Evolutionary conservation across 441 rosid genomes (phyloP).

Genomic region (Theobroma grandiflorum): DNA sequence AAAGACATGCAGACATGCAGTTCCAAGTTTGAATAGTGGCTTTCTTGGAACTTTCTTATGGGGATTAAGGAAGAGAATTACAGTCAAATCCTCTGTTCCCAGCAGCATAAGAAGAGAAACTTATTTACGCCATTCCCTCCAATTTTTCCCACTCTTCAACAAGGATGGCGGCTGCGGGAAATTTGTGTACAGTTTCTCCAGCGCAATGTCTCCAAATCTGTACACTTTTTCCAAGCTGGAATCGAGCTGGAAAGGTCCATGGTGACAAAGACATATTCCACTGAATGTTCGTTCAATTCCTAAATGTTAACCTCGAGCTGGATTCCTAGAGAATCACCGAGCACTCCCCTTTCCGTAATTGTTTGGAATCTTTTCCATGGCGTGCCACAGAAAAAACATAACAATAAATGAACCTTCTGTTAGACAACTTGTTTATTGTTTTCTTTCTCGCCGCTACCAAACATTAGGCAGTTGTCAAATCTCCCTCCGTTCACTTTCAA

Average conservation of each 20-base stretch:
- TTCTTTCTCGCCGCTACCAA: background rate
- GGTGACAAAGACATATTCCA: background rate
- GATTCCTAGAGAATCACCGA: slow-evolving; percentile 3
- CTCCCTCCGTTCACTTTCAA: slow-evolving; percentile 4
- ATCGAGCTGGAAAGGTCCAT: slow-evolving; percentile 10
- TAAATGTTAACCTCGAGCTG: slow-evolving; percentile 3
- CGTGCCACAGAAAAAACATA: background rate
- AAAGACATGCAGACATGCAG: background rate
- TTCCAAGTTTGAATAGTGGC: background rate
- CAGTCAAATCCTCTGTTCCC: background rate
- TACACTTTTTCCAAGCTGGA: background rate
- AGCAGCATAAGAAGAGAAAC: background rate
- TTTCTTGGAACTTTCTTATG: background rate
- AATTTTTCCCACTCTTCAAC: background rate
- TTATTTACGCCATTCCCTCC: background rate
- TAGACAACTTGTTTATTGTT: slow-evolving; percentile 11
- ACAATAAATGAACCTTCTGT: background rate
- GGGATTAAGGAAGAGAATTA: background rate
- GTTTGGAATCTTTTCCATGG: background rate
- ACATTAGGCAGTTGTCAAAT: slow-evolving; percentile 8
- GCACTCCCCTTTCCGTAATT: background rate
- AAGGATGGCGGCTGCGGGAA: slow-evolving; percentile 5
- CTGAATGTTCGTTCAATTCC: slow-evolving; percentile 2
- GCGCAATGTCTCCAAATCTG: background rate
- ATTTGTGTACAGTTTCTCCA: background rate